Evolutionary conservation across 108 stramenopile species (phyloP).

Genomic region (Fragilaria radians): DNA sequence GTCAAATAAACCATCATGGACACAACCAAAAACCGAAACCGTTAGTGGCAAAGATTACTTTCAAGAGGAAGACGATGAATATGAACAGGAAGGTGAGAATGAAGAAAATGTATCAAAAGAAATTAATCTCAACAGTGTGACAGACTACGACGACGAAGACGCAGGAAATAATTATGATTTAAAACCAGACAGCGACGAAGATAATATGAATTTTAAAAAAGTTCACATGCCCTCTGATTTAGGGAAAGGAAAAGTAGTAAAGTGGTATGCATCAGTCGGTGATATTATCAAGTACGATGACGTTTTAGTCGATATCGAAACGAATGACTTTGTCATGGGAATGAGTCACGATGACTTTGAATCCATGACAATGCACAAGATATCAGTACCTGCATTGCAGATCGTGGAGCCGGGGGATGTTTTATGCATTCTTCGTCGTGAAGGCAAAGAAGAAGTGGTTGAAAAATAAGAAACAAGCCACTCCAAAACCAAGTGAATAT

Average conservation of each 20-base stretch:
- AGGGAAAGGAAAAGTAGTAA: constrained; percentile 7
- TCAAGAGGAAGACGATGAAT: too few species aligned
- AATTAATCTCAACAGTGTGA: too few species aligned
- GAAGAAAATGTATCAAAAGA: too few species aligned
- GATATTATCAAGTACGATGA: constrained; percentile 38
- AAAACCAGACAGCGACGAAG: too few species aligned
- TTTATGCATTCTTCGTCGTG: background rate
- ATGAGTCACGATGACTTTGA: constrained; percentile 34
- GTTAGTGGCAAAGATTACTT: too few species aligned
- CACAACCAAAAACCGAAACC: too few species aligned
- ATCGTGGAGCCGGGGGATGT: background rate
- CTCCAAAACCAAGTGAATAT: too few species aligned
- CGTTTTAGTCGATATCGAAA: constrained; percentile 41
- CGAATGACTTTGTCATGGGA: constrained; percentile 42
- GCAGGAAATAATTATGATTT: too few species aligned
- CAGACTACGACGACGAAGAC: too few species aligned
- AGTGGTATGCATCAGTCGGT: constrained; percentile 37
- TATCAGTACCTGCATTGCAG: constrained; percentile 16
- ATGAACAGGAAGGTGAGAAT: too few species aligned
- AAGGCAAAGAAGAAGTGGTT: background rate
- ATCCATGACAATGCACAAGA: constrained; percentile 26
- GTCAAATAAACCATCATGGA: too few species aligned
- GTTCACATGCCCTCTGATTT: constrained; percentile 15
- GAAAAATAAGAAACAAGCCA: too few species aligned
- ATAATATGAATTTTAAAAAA: background rate